Conservation (phyloP, 176 grass and related monocot species). For the Oropetium thomaeum region DNA sequence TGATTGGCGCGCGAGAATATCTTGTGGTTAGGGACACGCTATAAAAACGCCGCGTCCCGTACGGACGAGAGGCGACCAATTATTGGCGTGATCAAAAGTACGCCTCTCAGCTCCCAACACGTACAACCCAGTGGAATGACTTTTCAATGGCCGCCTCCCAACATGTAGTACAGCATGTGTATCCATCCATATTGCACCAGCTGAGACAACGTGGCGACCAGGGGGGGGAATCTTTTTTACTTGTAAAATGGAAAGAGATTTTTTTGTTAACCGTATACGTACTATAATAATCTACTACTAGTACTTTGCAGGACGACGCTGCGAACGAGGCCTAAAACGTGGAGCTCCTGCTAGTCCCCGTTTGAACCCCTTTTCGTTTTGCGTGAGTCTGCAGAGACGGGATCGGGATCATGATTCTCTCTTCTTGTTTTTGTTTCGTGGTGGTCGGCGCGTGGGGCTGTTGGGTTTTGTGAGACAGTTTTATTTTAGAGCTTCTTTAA, state of each 20-base stretch:
- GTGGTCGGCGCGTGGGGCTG: neutral
- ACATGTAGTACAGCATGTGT: too few species aligned
- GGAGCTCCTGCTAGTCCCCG: neutral
- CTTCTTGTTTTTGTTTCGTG: neutral
- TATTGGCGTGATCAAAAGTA: constrained; percentile 32
- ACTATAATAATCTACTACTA: too few species aligned
- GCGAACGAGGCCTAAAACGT: neutral
- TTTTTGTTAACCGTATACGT: too few species aligned
- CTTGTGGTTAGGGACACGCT: neutral
- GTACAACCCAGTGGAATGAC: neutral
- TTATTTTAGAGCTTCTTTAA: constrained; percentile 17
- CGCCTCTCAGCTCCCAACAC: constrained; percentile 29
- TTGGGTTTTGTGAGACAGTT: constrained; percentile 40
- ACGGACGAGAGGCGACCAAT: constrained; percentile 34
- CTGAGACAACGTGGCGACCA: neutral
- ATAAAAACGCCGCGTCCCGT: neutral
- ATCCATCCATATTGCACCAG: too few species aligned
- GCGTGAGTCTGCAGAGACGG: neutral
- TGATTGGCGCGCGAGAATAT: constrained; percentile 18
- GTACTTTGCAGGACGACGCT: neutral
- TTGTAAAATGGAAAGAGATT: too few species aligned
- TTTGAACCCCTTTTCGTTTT: neutral
- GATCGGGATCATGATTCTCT: constrained; percentile 19
- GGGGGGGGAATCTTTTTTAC: too few species aligned
- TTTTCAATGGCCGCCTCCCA: neutral